Evolutionary conservation across 495 filamentous ascomycete species (phyloP).

Genomic region (Annulohypoxylon stygium): DNA sequence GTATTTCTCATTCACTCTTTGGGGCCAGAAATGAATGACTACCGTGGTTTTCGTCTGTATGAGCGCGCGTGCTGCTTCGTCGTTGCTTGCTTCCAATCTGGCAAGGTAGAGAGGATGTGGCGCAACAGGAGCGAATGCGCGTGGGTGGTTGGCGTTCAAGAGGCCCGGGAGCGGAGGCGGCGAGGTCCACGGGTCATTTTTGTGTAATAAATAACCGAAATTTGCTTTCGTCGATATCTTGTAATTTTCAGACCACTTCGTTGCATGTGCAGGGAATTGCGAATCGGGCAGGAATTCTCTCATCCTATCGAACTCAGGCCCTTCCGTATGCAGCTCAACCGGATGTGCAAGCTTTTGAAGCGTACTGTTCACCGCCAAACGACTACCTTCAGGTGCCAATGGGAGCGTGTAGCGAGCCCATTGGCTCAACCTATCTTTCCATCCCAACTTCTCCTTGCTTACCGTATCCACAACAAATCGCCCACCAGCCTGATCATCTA

Average conservation of each 20-base stretch:
- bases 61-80: slow-evolving; percentile 1
- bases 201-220: slow-evolving; percentile 60
- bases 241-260: slow-evolving; percentile 49
- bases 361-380: not conserved
- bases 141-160: slow-evolving; percentile 29
- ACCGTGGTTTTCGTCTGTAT: slow-evolving; percentile 28
- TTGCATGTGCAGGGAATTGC: not conserved
- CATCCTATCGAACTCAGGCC: slow-evolving; percentile 7
- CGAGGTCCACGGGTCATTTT: slow-evolving; percentile 13
- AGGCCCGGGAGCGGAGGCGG: slow-evolving; percentile 24
- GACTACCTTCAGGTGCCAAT: not conserved
- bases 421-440: slow-evolving; percentile 57
- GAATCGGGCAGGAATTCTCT: slow-evolving; percentile 7
- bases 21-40: slow-evolving; percentile 41
- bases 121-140: slow-evolving; percentile 38
- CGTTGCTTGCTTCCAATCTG: slow-evolving; percentile 17
- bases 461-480: slow-evolving; percentile 47
- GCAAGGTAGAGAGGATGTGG: slow-evolving; percentile 49
- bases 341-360: slow-evolving; percentile 37
- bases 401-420: slow-evolving; percentile 57
- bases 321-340: slow-evolving; percentile 15
- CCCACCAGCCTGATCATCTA: slow-evolving; percentile 10
- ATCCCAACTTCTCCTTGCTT: slow-evolving; percentile 52
- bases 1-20: not conserved
- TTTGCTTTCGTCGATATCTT: slow-evolving; percentile 52